Evolutionary conservation across 768 basidiomycete genomes (phyloP), one percentile per base, ranked within the genome.

Genomic region (Amanita pseudoporphyria): DNA sequence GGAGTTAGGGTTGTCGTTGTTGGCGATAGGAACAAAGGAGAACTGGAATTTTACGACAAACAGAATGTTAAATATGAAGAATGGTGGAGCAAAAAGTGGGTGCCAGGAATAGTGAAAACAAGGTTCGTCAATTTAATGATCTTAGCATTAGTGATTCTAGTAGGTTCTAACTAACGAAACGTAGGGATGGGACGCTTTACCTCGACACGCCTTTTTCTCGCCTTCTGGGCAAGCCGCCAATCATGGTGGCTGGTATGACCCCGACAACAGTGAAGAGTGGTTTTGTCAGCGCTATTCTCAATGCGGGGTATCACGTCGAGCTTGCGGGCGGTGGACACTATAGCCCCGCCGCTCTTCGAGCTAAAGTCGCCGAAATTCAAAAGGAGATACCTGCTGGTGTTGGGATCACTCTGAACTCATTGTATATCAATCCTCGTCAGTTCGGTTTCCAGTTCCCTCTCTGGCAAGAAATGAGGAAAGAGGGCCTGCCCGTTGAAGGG

Each of bases 221-320:
- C 52, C 78, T 99, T 38, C 67, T 99, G 37, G 91, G 92, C 58
- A 99, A 98, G 70, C 83, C 96, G 3, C 96, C 96, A 30, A 86
- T 99, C 67, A 98, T 98, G 96, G 93, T 99, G 33, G 95, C 94
- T 43, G 96, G 96, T 52, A 98, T 99, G 96, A 99, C 96, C 0
- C 96, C 96, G 0, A 86, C 86, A 1, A 99, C 96, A 28, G 96
- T 99, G 56, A 85, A 94, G 63, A 85, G 85, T 28, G 93, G 93
- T 14, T 95, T 98, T 64, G 94, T 97, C 59, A 83, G 84, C 52
- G 94, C 96, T 6, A 78, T 95, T 40, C 81, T 96, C 57, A 78
- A 84, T 54, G 94, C 96, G 22, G 95, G 95, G 1, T 98, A 85
- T 65, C 96, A 99, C 64, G 76, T 97, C 59, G 96, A 99, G 67